Base-by-base conservation (phyloP, 495 filamentous ascomycete genomes). In the Daldinia childiae region DNA sequence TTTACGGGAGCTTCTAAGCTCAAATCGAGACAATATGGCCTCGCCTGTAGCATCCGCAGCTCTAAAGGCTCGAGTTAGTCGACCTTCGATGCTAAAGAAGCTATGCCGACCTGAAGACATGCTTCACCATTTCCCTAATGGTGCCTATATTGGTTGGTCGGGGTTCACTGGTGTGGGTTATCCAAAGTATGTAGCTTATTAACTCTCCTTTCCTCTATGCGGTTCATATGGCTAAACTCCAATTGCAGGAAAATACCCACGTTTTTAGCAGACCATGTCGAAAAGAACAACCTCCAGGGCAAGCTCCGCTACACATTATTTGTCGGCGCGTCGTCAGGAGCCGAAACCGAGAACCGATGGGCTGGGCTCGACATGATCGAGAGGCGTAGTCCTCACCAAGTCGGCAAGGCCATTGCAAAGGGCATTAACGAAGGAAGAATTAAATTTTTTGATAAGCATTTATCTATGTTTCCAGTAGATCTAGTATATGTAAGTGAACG, bases 141-240 rank as follows among this genome's bases (percentile, higher is more conserved):
- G 89, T 76, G 79, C 91, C 8, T 95, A 94, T 77, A 87, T 97
- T 75, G 92, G 93, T 64, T 96, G 93, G 93, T 92, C 90, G 70
- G 93, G 93, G 26, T 97, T 97, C 79, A 97, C 93, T 26, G 93
- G 92, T 73, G 92, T 95, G 58, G 93, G 93, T 59, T 96, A 96
- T 80, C 92, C 92, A 58, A 95, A 95, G 91, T 91, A 84, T 48
- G 90, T 86, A 19, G 38, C 6, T 32, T 32, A 14, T 26, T 19
- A 41, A 21, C 32, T 6, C 19, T 9, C 12, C 7, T 45, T 61
- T 11, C 17, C 36, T 62, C 24, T 48, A 36, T 51, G 24, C 24
- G 0, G 4, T 9, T 32, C 19, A 29, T 32, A 7, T 34, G 21
- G 38, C 75, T 64, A 59, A 75, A 57, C 48, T 52, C 66, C 74